Conservation (phyloP, 345 rosid genomes). For the Eutrema yunnanense region DNA sequence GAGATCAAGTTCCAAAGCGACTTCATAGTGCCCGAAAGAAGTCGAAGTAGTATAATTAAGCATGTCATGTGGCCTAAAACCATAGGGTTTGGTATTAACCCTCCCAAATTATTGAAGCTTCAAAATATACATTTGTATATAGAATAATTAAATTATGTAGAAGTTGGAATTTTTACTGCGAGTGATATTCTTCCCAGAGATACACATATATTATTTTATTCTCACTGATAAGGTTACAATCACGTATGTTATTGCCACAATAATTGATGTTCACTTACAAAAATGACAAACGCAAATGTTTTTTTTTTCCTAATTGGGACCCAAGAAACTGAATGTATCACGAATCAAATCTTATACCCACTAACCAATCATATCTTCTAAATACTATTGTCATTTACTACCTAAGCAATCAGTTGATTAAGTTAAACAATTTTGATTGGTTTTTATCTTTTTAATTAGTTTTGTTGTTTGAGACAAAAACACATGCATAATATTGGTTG, state of each 20-base stretch:
- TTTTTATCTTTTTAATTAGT: not conserved
- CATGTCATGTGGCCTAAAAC: not conserved
- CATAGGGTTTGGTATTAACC: constrained; percentile 1
- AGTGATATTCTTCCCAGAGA: not conserved
- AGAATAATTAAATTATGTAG: not conserved
- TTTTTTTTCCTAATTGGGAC: not conserved
- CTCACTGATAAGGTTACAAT: not conserved
- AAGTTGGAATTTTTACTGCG: not conserved
- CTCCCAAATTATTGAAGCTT: not conserved
- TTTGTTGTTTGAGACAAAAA: not conserved
- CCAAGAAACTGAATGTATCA: constrained; percentile 6
- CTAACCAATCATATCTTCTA: constrained; percentile 4
- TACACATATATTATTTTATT: not conserved
- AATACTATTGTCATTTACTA: not conserved
- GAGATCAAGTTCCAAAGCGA: constrained; percentile 13
- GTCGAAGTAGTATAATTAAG: not conserved
- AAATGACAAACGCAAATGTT: not conserved
- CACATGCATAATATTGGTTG: not conserved
- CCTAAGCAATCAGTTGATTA: not conserved
- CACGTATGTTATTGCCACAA: constrained; percentile 1
- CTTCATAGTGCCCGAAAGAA: not conserved
- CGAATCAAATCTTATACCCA: constrained; percentile 16
- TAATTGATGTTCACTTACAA: constrained; percentile 8
- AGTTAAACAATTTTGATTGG: not conserved
- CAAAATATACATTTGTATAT: not conserved